A percentile compares a stretch with the other conserved stretches of the same genome.
phyloP scores from a whole-genome alignment of 306 rosid genomes.

The Hippophae gyantsensis region DNA sequence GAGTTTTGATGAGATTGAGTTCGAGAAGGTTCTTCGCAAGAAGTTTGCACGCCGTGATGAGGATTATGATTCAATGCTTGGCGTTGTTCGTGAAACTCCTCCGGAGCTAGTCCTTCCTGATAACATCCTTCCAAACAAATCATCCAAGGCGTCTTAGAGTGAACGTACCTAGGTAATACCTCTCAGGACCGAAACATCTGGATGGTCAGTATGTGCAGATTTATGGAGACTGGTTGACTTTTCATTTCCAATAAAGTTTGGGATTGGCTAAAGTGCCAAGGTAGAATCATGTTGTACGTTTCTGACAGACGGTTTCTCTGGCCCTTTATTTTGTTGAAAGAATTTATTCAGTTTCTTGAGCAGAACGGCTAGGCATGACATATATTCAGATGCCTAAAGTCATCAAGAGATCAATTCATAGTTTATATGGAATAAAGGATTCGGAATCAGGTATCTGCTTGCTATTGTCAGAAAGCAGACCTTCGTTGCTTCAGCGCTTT shows the following conservation, averaged over 20 bases:
- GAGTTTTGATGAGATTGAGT: constrained; percentile 57
- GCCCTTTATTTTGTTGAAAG: constrained; percentile 19
- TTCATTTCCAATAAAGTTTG: constrained; percentile 46
- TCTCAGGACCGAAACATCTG: constrained; percentile 13
- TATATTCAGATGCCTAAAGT: constrained; percentile 22
- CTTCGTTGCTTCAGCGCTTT: neutral
- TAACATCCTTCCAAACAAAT: constrained; percentile 40
- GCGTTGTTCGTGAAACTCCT: constrained; percentile 44
- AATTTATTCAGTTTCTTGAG: constrained; percentile 15
- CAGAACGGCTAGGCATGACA: constrained; percentile 22
- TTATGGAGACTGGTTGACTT: constrained; percentile 29
- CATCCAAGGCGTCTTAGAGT: constrained; percentile 39
- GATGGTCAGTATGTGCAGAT: constrained; percentile 21
- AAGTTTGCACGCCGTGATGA: constrained; percentile 58
- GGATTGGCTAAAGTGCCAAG: constrained; percentile 30
- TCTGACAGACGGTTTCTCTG: constrained; percentile 21
- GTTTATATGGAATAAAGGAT: constrained; percentile 24
- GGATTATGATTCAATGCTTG: constrained; percentile 54
- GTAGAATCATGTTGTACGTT: constrained; percentile 18
- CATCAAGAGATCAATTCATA: constrained; percentile 15
- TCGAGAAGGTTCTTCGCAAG: constrained; percentile 66
- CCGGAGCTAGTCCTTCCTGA: constrained; percentile 48
- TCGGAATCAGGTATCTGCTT: constrained; percentile 11
- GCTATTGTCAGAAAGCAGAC: neutral
- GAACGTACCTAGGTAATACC: constrained; percentile 4